A percentile compares a stretch with the other conserved stretches of the same genome.
phyloP scores from a whole-genome alignment of 2,329 filamentous ascomycete species.

The Fusarium bulbicola region DNA sequence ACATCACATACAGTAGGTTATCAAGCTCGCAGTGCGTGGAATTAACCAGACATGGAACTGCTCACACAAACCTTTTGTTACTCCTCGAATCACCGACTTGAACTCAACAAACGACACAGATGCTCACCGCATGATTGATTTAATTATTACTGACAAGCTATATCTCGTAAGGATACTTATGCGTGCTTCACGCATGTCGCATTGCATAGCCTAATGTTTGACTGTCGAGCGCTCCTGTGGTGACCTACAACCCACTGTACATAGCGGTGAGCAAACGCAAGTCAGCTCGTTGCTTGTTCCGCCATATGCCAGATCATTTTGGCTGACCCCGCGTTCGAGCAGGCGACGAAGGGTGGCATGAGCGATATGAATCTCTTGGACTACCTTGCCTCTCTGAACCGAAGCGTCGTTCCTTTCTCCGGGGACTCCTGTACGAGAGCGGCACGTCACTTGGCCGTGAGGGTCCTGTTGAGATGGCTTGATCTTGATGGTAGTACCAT shows the following conservation, averaged over 20 bases:
- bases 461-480: conserved; percentile 25
- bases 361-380: not conserved
- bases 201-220: conserved; percentile 1
- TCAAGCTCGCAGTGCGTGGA: not conserved
- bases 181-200: conserved; percentile 1
- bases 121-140: not conserved
- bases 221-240: not conserved
- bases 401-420: conserved; percentile 26
- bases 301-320: not conserved
- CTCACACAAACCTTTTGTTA: not conserved
- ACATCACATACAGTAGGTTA: not conserved
- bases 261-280: conserved; percentile 29
- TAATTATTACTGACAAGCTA: not conserved
- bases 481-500: conserved; percentile 1
- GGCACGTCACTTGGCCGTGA: conserved; percentile 37
- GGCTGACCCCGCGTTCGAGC: conserved; percentile 2
- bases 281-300: conserved; percentile 1
- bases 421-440: conserved; percentile 37
- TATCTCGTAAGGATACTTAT: not conserved
- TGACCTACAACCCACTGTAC: not conserved
- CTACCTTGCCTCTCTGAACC: not conserved
- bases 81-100: not conserved
- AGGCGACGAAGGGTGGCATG: not conserved
- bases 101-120: not conserved
- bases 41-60: not conserved